Conservation (phyloP, 257 asterid species). For the Nemophila menziesii region DNA sequence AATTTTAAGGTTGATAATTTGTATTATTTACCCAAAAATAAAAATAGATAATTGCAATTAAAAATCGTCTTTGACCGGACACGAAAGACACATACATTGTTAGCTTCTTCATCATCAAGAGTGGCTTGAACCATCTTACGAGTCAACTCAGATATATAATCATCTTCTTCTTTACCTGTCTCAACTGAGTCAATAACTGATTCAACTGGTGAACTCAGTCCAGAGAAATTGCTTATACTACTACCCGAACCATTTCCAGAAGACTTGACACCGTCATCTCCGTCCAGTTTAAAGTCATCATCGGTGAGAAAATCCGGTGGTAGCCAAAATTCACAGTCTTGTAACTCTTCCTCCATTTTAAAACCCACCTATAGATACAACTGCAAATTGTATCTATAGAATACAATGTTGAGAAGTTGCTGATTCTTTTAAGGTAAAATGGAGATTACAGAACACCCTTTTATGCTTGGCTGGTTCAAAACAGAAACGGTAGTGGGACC, state of each 20-base stretch:
- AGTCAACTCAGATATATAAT: constrained; percentile 34
- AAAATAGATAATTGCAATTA: not conserved
- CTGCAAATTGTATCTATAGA: not conserved
- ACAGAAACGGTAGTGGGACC: constrained; percentile 6
- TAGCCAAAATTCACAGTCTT: constrained; percentile 28
- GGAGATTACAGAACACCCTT: not conserved
- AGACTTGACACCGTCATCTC: not conserved
- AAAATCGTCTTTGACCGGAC: not conserved
- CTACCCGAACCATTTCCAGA: constrained; percentile 12
- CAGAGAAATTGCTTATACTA: constrained; percentile 26
- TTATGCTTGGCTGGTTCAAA: not conserved
- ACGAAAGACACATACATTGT: constrained; percentile 19
- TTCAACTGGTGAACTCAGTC: constrained; percentile 61
- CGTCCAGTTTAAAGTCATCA: constrained; percentile 14
- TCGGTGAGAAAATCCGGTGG: constrained; percentile 35
- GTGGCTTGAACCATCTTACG: constrained; percentile 27
- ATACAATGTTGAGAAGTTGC: constrained; percentile 1
- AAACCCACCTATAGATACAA: not conserved
- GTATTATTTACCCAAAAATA: no score
- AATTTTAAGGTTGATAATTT: no score
- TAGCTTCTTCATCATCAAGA: constrained; percentile 20
- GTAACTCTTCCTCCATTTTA: constrained; percentile 20
- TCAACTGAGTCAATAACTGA: constrained; percentile 41
- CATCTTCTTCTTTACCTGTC: constrained; percentile 73
- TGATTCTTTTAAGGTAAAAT: constrained; percentile 15